Conservation (phyloP, 148 eudicot genomes). For the Heliosperma pusillum region DNA sequence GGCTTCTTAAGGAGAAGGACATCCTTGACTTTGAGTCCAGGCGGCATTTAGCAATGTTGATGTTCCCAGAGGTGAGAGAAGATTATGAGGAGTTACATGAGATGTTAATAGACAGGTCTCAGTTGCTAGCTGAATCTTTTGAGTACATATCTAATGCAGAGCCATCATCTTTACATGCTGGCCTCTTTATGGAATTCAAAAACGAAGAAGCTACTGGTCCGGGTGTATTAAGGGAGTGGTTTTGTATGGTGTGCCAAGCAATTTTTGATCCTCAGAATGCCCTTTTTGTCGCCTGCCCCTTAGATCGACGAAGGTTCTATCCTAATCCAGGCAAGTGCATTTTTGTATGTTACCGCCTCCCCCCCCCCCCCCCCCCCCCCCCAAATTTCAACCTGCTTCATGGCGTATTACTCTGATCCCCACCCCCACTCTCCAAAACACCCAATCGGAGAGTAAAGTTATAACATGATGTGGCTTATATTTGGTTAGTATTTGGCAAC, state of each 20-base stretch:
- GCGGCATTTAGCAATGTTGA: slow-evolving; percentile 75
- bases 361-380: no score
- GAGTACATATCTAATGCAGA: slow-evolving; percentile 65
- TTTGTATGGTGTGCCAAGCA: slow-evolving; percentile 74
- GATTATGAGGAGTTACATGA: slow-evolving; percentile 77
- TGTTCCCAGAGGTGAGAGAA: slow-evolving; percentile 74
- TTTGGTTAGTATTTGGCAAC: not conserved
- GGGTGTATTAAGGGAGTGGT: slow-evolving; percentile 95
- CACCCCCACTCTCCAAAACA: not conserved
- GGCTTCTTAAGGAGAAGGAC: slow-evolving; percentile 71
- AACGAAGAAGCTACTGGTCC: slow-evolving; percentile 94
- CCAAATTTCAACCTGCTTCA: not conserved
- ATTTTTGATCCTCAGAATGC: slow-evolving; percentile 81
- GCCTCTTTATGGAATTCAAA: slow-evolving; percentile 87
- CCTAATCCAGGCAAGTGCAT: slow-evolving; percentile 71
- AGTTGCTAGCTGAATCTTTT: slow-evolving; percentile 76
- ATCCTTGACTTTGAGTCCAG: slow-evolving; percentile 69
- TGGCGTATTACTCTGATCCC: not conserved
- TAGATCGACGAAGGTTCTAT: slow-evolving; percentile 81
- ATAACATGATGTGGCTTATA: not conserved
- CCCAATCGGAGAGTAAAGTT: not conserved
- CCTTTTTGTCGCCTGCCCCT: slow-evolving; percentile 78
- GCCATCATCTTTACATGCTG: slow-evolving; percentile 49
- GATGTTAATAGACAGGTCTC: slow-evolving; percentile 87
- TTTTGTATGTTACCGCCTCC: not conserved